Evolutionary conservation across 2,329 filamentous ascomycete genomes (phyloP).

Genomic region (Penicillium occitanis): DNA sequence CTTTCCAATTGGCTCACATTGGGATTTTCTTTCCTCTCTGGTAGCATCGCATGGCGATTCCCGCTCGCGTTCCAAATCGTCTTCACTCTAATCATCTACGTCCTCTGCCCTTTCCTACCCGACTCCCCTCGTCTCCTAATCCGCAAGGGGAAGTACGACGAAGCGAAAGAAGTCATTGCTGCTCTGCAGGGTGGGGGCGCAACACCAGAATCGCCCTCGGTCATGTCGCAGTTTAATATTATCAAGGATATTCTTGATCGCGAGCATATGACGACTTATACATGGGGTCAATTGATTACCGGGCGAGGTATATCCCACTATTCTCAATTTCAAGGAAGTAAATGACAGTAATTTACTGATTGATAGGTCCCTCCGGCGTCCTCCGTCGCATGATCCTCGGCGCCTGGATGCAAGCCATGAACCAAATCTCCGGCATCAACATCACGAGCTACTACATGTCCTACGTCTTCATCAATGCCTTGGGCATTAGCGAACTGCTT

Average conservation of each 20-base stretch:
- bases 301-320: conserved; percentile 32
- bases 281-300: conserved; percentile 47
- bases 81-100: conserved; percentile 43
- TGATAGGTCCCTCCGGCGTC: conserved; percentile 38
- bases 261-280: conserved; percentile 47
- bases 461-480: conserved; percentile 46
- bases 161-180: conserved; percentile 38
- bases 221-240: conserved; percentile 23
- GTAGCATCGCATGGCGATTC: conserved; percentile 43
- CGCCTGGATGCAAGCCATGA: conserved; percentile 44
- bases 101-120: conserved; percentile 41
- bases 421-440: conserved; percentile 41
- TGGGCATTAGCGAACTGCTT: conserved; percentile 38
- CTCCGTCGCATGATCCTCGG: conserved; percentile 48
- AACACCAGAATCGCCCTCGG: conserved; percentile 10
- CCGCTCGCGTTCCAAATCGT: conserved; percentile 47
- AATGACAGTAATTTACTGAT: neutral
- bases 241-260: conserved; percentile 44
- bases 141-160: conserved; percentile 41
- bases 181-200: conserved; percentile 16
- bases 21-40: conserved; percentile 34
- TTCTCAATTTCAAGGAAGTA: neutral
- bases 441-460: conserved; percentile 41
- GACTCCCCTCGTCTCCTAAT: conserved; percentile 49
- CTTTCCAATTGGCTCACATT: conserved; percentile 52